These are phyloP conservation scores for Lipomyces spencermartinsiae DNA, from an alignment of 805 yeast species.

Conservation along the genomic window DNA sequence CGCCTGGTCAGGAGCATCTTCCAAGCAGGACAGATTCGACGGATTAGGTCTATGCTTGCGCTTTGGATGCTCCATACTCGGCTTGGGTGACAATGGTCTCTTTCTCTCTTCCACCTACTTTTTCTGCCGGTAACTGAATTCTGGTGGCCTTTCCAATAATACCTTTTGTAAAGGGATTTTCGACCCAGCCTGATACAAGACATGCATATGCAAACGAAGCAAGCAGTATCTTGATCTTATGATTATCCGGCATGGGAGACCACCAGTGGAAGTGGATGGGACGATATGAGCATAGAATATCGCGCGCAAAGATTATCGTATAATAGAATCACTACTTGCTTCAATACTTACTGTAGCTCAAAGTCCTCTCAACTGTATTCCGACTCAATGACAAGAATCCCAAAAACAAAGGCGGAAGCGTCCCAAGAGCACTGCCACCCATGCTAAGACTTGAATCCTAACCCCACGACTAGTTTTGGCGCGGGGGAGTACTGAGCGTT, in stretches of 20 bases:
- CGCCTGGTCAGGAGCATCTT: not conserved
- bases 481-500: slow-evolving; percentile 1
- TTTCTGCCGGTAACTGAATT: not conserved
- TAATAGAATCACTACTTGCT: not conserved
- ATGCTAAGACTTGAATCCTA: slow-evolving; percentile 1
- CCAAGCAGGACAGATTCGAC: not conserved
- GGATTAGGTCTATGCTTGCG: not conserved
- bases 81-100: not conserved
- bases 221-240: not conserved
- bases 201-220: slow-evolving; percentile 4
- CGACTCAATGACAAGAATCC: too few species aligned
- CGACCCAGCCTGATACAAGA: not conserved
- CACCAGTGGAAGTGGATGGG: slow-evolving; percentile 1
- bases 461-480: not conserved
- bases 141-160: slow-evolving; percentile 2
- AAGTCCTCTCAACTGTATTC: too few species aligned
- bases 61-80: not conserved
- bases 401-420: not conserved
- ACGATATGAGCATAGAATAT: not conserved
- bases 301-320: not conserved
- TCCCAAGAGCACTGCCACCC: slow-evolving; percentile 5
- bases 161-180: not conserved
- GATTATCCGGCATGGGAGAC: slow-evolving; percentile 3
- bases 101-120: not conserved
- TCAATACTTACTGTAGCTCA: too few species aligned